Evolutionary conservation across 2,329 filamentous ascomycete species (phyloP), one percentile per base, ranked within the genome.

Genomic region (Fusarium nanum): DNA sequence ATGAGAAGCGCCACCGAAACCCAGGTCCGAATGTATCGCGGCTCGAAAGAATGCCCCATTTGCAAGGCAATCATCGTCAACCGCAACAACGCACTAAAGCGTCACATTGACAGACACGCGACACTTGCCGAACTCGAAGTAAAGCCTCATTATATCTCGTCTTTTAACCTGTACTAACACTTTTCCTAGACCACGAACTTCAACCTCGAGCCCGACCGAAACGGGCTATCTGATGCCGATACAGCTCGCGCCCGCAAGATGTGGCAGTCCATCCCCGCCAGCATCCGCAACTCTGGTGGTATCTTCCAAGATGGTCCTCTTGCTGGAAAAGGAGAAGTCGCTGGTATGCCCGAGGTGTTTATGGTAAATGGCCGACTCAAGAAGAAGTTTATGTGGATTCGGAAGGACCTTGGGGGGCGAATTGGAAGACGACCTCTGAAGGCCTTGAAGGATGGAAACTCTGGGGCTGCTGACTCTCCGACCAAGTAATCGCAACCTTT

Each of bases 211-310:
- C 37, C 60, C 3, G 8, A n/a, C 4, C 42, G 28, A 12, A 6
- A 22, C 14, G 25, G 49, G 1, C 22, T 34, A 2, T 41, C 63
- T 1, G 32, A 70, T 3, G 42, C 56, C 9, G 46, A 64, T 14
- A 16, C 68, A 20, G 25, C 37, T 20, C 50, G 46, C 32, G 67
- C 59, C 0, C 50, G 53, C 25, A 40, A 71, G 14, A 60, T 70
- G 54, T 70, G 47, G 46, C 37, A 50, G 10, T 70, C 67, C 0
- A 52, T 62, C 1, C 67, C 67, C 5, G 67, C 67, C 8, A 56
- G 46, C 28, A 27, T 34, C 10, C 67, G 67, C 2, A 34, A 48
- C 7, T 20, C 25, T 0, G 67, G 67, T 6, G 67, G 67, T 2
- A 22, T 34, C 0, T 70, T 70, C 11, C 14, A 28, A 4, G 30